Percentiles rank a stretch among this genome's conserved stretches.
phyloP scores from a whole-genome alignment of 306 rosid species.

The Biancaea sappan region DNA sequence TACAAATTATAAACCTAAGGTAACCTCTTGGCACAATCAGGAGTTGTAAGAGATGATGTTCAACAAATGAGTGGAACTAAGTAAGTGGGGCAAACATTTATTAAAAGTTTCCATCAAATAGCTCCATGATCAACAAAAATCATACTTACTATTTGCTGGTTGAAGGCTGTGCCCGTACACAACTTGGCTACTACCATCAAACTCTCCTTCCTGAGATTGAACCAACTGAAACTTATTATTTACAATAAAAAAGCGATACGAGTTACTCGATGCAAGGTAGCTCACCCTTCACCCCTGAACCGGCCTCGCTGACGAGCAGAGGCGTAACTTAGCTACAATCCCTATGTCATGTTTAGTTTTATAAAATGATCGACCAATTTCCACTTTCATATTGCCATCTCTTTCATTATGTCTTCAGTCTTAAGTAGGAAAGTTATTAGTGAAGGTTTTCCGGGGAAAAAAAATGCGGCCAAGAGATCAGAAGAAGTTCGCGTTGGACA shows the following conservation, averaged over 20 bases:
- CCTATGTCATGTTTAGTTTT: not conserved
- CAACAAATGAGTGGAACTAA: not conserved
- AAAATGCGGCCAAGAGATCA: not conserved
- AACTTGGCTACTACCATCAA: constrained; percentile 56
- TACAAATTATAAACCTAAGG: not conserved
- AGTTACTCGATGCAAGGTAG: not conserved
- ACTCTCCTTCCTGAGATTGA: constrained; percentile 75
- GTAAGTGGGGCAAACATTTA: not conserved
- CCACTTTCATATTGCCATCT: not conserved
- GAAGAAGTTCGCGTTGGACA: not conserved
- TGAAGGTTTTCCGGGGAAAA: not conserved
- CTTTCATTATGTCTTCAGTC: not conserved
- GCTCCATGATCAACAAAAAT: constrained; percentile 16
- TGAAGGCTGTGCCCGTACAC: constrained; percentile 55
- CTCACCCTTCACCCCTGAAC: not conserved
- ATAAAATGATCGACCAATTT: not conserved
- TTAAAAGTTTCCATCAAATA: not conserved
- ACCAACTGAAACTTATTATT: constrained; percentile 27
- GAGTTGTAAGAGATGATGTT: not conserved
- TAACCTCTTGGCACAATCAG: not conserved
- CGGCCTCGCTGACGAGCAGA: not conserved
- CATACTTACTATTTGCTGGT: constrained; percentile 53
- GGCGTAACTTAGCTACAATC: not conserved
- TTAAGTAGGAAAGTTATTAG: not conserved
- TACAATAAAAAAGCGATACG: not conserved